phyloP scores from a whole-genome alignment of 768 basidiomycete species.

The Trametes cingulata region DNA sequence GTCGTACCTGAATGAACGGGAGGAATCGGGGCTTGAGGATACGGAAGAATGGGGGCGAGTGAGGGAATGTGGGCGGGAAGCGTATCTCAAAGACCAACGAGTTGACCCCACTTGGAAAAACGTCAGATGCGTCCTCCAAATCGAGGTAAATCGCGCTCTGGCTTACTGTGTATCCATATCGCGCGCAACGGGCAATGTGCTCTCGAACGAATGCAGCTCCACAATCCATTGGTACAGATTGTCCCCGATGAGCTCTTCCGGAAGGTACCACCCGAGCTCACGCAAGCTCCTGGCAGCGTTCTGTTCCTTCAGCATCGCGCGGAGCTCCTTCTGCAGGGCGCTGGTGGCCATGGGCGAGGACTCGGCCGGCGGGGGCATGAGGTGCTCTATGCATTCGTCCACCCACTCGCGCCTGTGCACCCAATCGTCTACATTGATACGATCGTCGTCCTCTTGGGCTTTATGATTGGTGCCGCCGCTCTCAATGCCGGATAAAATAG shows the following conservation, averaged over 20 bases:
- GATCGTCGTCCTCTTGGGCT: not conserved
- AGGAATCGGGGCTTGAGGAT: conserved; percentile 73
- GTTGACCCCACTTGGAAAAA: conserved; percentile 46
- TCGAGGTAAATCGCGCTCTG: not conserved
- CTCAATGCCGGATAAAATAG: conserved; percentile 38
- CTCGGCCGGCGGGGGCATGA: conserved; percentile 63
- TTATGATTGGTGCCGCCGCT: too few species aligned
- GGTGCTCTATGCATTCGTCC: conserved; percentile 39
- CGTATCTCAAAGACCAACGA: conserved; percentile 74
- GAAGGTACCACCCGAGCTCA: conserved; percentile 73
- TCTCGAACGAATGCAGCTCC: conserved; percentile 71
- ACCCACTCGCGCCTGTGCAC: conserved; percentile 55
- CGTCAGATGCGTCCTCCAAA: not conserved
- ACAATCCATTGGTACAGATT: conserved; percentile 76
- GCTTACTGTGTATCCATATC: conserved; percentile 55
- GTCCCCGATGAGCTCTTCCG: conserved; percentile 62
- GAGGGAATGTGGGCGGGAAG: conserved; percentile 66
- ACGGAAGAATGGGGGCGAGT: conserved; percentile 75
- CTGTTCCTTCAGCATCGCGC: conserved; percentile 62
- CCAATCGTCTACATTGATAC: conserved; percentile 45
- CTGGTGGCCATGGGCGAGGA: conserved; percentile 54
- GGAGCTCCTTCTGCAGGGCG: conserved; percentile 63
- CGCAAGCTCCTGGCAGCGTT: conserved; percentile 44
- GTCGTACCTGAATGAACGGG: conserved; percentile 53
- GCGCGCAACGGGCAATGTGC: conserved; percentile 56